These are phyloP conservation scores for Sphaerostilbella broomeana DNA, from an alignment of 2,329 filamentous ascomycete genomes.

Conservation along the genomic window DNA sequence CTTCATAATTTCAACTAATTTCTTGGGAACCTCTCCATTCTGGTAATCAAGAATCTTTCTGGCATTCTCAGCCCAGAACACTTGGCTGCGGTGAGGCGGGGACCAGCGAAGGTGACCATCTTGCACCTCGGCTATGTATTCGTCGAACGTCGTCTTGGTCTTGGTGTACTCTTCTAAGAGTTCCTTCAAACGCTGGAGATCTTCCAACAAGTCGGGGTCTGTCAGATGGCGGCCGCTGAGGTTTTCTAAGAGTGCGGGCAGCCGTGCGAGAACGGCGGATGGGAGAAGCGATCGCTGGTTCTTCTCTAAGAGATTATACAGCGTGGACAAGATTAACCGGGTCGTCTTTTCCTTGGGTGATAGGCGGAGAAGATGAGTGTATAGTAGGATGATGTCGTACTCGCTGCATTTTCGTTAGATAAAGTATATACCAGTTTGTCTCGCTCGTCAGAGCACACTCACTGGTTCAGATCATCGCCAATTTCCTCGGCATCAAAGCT, in stretches of 20 bases:
- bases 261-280: conserved; percentile 75
- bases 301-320: conserved; percentile 72
- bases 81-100: conserved; percentile 76
- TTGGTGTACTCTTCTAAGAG: conserved; percentile 62
- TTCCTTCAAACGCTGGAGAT: conserved; percentile 54
- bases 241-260: conserved; percentile 62
- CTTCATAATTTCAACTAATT: conserved; percentile 76
- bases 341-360: conserved; percentile 99
- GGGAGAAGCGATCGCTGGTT: conserved; percentile 72
- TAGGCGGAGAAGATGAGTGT: conserved; percentile 83
- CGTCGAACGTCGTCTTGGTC: conserved; percentile 73
- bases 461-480: conserved; percentile 78
- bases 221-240: conserved; percentile 55
- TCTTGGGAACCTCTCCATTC: conserved; percentile 69
- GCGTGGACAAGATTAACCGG: conserved; percentile 78
- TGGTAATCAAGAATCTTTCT: conserved; percentile 78
- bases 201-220: conserved; percentile 58
- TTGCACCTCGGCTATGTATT: conserved; percentile 81
- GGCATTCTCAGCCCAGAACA: conserved; percentile 90
- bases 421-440: too few species aligned
- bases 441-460: conserved; percentile 31
- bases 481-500: conserved; percentile 80
- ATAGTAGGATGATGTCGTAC: conserved; percentile 85
- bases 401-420: conserved; percentile 52
- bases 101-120: conserved; percentile 89